These are phyloP conservation scores for Trypanosoma brucei DNA, from an alignment of 208 protist genomes.

Conservation along the genomic window DNA sequence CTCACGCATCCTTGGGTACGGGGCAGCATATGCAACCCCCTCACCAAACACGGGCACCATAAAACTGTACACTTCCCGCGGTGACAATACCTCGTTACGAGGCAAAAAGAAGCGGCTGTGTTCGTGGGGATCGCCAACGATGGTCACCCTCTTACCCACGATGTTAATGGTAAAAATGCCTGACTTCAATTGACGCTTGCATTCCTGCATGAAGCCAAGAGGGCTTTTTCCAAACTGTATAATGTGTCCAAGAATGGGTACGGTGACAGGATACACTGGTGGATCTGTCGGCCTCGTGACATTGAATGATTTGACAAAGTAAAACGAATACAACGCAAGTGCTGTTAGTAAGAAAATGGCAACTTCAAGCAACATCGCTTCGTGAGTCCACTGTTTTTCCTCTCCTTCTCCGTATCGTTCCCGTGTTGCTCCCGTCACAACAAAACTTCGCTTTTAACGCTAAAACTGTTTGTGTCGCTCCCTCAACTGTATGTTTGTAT, in stretches of 20 bases:
- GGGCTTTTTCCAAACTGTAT: constrained; percentile 69
- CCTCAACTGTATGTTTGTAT: too few species aligned
- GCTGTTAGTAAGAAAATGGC: constrained; percentile 41
- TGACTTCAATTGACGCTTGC: constrained; percentile 55
- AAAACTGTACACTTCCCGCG: constrained; percentile 82
- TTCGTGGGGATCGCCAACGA: constrained; percentile 69
- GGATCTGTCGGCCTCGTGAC: constrained; percentile 70
- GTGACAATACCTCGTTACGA: constrained; percentile 79
- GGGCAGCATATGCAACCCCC: constrained; percentile 78
- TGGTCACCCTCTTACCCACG: constrained; percentile 69
- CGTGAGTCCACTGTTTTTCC: constrained; percentile 9
- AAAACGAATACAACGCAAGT: constrained; percentile 62
- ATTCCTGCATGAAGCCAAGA: constrained; percentile 50
- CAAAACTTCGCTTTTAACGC: too few species aligned
- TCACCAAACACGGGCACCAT: constrained; percentile 86
- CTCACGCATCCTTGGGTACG: constrained; percentile 80
- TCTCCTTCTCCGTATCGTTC: constrained; percentile 1
- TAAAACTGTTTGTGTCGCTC: too few species aligned
- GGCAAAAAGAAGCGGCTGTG: constrained; percentile 81
- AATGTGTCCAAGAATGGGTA: constrained; percentile 73
- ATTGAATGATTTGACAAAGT: constrained; percentile 80
- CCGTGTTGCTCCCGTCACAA: not conserved
- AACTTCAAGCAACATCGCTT: constrained; percentile 48
- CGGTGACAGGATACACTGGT: constrained; percentile 47
- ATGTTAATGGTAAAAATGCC: constrained; percentile 85